These are phyloP conservation scores for Penicillium maclennaniae DNA, from an alignment of 495 filamentous ascomycete species.

Conservation along the genomic window DNA sequence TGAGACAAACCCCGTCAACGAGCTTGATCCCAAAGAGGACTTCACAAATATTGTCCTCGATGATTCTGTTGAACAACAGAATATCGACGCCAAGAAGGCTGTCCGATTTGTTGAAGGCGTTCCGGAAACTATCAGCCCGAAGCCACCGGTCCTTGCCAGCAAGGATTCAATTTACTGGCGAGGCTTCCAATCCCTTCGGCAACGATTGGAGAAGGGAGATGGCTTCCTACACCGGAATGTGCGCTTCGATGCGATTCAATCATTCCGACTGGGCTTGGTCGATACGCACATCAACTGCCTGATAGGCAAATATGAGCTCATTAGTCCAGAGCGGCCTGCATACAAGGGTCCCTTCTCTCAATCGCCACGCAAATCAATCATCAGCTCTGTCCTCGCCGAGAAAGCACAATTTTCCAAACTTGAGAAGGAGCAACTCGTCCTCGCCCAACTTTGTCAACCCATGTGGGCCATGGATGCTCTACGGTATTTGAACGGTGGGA, in stretches of 20 bases:
- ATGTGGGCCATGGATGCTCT: constrained; percentile 79
- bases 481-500: constrained; percentile 74
- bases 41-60: constrained; percentile 10
- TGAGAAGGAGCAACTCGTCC: constrained; percentile 76
- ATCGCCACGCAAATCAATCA: constrained; percentile 49
- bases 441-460: constrained; percentile 66
- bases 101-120: constrained; percentile 67
- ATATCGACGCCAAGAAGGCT: constrained; percentile 56
- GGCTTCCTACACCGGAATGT: constrained; percentile 77
- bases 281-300: constrained; percentile 67
- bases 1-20: constrained; percentile 57
- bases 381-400: constrained; percentile 37
- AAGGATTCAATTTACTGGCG: constrained; percentile 87
- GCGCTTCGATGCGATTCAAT: constrained; percentile 85
- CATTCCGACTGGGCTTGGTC: constrained; percentile 65
- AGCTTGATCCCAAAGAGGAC: constrained; percentile 34
- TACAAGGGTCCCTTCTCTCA: constrained; percentile 51
- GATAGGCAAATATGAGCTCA: constrained; percentile 68
- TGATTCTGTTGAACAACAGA: constrained; percentile 16
- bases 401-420: constrained; percentile 49
- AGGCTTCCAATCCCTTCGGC: constrained; percentile 70
- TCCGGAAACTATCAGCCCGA: constrained; percentile 35
- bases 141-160: constrained; percentile 35
- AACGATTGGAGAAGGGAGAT: constrained; percentile 59
- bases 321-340: constrained; percentile 42